These are phyloP conservation scores for Camelina neglecta DNA, from an alignment of 345 rosid genomes.

Conservation along the genomic window DNA sequence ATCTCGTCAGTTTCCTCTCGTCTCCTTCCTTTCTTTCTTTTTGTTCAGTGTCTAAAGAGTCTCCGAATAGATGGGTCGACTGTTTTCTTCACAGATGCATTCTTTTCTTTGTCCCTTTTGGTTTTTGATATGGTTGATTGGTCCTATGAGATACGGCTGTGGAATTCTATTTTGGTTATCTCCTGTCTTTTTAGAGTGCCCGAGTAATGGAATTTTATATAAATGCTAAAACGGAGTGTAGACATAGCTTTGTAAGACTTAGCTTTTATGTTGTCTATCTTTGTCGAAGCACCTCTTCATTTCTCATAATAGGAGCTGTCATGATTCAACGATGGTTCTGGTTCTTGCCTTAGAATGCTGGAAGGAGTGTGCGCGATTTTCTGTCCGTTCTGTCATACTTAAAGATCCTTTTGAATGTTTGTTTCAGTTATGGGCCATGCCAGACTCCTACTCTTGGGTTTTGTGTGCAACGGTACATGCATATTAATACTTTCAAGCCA, in stretches of 20 bases:
- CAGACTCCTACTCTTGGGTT: conserved; percentile 99
- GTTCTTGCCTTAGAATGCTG: neutral
- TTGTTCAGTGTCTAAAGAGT: neutral
- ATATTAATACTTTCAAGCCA: conserved; percentile 86
- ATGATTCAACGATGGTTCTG: neutral
- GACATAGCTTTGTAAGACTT: conserved; percentile 1
- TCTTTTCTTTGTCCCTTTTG: neutral
- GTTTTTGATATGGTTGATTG: conserved; percentile 15
- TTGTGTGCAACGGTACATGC: conserved; percentile 90
- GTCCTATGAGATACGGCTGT: conserved; percentile 2
- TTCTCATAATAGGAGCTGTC: conserved; percentile 9
- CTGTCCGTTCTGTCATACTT: conserved; percentile 12
- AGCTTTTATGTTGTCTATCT: conserved; percentile 3
- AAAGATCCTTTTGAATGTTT: conserved; percentile 39
- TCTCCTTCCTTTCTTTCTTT: conserved; percentile 28
- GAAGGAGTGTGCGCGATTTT: neutral
- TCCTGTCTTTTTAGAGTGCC: neutral
- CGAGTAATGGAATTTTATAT: neutral
- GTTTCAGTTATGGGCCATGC: conserved; percentile 92
- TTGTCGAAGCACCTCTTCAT: neutral
- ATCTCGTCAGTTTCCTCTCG: conserved; percentile 80
- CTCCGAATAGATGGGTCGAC: neutral
- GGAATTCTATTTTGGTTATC: neutral
- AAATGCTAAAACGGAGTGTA: conserved; percentile 5
- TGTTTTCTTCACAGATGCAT: neutral